phyloP scores from a whole-genome alignment of 305 asterid species.

The Fraxinus velutina region DNA sequence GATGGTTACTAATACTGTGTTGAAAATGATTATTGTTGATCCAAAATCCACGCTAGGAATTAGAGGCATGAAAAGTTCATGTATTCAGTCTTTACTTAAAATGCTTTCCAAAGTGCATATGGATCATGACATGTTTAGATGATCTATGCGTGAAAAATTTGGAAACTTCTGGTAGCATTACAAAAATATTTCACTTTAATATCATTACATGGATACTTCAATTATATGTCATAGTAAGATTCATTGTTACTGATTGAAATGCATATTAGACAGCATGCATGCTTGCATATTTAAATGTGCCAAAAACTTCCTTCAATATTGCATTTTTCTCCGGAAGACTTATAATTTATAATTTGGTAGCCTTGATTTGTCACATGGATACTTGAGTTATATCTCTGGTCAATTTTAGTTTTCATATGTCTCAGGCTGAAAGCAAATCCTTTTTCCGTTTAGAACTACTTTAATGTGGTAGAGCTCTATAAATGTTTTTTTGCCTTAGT shows the following conservation, averaged over 20 bases:
- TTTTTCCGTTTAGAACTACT: not conserved
- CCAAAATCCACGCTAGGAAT: not conserved
- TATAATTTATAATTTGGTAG: not conserved
- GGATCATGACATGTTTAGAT: not conserved
- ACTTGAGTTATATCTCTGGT: not conserved
- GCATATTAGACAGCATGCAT: not conserved
- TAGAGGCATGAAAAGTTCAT: not conserved
- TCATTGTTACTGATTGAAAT: not conserved
- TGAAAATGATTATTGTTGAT: not conserved
- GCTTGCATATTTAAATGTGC: not conserved
- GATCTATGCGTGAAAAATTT: not conserved
- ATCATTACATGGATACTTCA: not conserved
- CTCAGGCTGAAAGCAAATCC: not conserved
- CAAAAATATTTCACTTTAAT: not conserved
- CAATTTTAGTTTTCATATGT: not conserved
- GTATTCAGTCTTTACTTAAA: not conserved
- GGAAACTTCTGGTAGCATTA: not conserved
- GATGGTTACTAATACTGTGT: not conserved
- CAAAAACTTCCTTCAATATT: not conserved
- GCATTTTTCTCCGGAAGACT: not conserved
- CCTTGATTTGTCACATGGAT: not conserved
- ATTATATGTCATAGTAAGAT: not conserved
- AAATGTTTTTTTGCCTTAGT: not conserved
- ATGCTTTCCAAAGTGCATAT: not conserved
- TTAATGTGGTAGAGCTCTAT: not conserved